Evolutionary conservation across 2,329 filamentous ascomycete genomes (phyloP).

Genomic region (Incumbomyces lentus): DNA sequence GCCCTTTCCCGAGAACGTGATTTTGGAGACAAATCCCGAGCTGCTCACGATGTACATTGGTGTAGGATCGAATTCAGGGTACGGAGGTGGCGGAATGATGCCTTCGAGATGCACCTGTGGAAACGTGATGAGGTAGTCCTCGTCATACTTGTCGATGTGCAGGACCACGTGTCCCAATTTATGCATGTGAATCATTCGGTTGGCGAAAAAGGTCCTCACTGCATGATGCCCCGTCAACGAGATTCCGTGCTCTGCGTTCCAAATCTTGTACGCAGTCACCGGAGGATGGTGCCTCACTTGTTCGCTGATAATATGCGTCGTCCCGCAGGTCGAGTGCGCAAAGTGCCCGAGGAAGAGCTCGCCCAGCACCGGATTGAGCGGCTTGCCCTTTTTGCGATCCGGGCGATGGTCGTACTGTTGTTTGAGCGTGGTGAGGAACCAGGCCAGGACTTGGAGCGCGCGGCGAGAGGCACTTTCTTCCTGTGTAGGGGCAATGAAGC

Average conservation of each 20-base stretch:
- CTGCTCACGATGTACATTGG: slow-evolving; percentile 13
- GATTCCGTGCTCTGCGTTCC: slow-evolving; percentile 17
- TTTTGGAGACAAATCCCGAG: slow-evolving; percentile 16
- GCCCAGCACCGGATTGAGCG: slow-evolving; percentile 20
- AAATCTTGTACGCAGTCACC: slow-evolving; percentile 20
- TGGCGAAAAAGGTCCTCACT: neutral
- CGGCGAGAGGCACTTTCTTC: slow-evolving; percentile 74
- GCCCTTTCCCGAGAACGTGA: slow-evolving; percentile 16
- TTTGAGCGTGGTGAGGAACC: slow-evolving; percentile 90
- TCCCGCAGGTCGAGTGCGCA: slow-evolving; percentile 10
- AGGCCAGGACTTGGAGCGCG: slow-evolving; percentile 76
- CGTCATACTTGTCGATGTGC: slow-evolving; percentile 19
- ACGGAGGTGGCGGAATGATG: slow-evolving; percentile 38
- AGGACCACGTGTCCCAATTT: slow-evolving; percentile 15
- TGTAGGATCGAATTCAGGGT: slow-evolving; percentile 24
- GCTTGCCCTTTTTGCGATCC: slow-evolving; percentile 19
- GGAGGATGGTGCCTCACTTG: slow-evolving; percentile 21
- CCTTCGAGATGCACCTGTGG: slow-evolving; percentile 16
- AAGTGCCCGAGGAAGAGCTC: slow-evolving; percentile 20
- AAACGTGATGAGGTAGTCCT: slow-evolving; percentile 18
- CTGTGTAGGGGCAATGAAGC: slow-evolving; percentile 72
- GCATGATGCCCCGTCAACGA: slow-evolving; percentile 9
- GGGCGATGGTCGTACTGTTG: slow-evolving; percentile 52
- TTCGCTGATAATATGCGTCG: slow-evolving; percentile 17
- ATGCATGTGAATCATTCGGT: neutral